Evolutionary conservation across 176 grass and related monocot species (phyloP), one percentile per base, ranked within the genome.

Genomic region (Luzula sylvatica): DNA sequence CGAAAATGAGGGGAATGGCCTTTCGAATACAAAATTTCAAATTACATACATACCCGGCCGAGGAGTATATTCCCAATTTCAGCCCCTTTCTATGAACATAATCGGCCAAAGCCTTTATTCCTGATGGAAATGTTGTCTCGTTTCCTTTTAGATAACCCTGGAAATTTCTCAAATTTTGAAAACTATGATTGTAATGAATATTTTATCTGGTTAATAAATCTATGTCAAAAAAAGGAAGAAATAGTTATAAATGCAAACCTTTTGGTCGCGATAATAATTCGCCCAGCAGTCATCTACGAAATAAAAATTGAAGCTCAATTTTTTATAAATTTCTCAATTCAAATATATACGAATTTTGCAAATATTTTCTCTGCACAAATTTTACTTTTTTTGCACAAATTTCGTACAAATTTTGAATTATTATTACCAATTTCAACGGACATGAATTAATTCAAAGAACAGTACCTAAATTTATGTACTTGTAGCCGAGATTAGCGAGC

Each of bases 221-320:
- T 12, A 42, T 11, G 35, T 7, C 23, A 53, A 54, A 56, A 14
- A 11, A 55, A 18, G n/a, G 16, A 3, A 67, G 38, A 9, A 4
- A 7, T 38, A 47, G 44, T 20, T 15, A 23, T 16, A 45, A 50
- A 40, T 23, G 2, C n/a, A 2, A 56, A 82, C 79, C 75, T 82
- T 15, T 26, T 45, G 29, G 15, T 53, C 74, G 55, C 84, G 65
- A 26, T 79, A 54, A 48, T 68, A 26, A 46, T 75, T 68, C 17
- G 70, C 84, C 84, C 84, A 88, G 66, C 79, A 88, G 61, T 88
- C 84, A 75, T 88, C 84, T 88, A 53, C 5, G 30, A 23, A 26
- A 57, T 66, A 62, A n/a, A 11, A 30, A 26, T 61, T 15, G 30
- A 35, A 4, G 30, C 29, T 41, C 9, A 15, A 61, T 46, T 14